Evolutionary conservation across 2,329 filamentous ascomycete genomes (phyloP).

Genomic region (Karstenula rhodostoma): DNA sequence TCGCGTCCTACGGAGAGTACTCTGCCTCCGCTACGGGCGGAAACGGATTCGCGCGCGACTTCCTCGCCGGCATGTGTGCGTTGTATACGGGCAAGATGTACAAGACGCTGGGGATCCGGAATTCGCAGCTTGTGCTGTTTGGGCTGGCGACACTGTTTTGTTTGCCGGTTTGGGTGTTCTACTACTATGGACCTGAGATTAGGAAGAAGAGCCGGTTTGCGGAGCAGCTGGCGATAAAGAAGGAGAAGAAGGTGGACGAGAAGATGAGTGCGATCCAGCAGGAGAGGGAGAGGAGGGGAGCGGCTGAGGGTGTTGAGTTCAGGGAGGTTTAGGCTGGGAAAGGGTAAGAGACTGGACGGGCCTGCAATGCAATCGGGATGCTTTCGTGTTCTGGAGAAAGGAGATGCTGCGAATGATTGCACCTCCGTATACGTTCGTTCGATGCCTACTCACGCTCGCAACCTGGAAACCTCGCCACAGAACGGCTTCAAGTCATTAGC

Average conservation of each 20-base stretch:
- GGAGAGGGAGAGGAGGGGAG: conserved; percentile 1
- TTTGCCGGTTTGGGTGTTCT: conserved; percentile 64
- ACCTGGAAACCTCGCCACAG: no score
- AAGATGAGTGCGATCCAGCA: conserved; percentile 9
- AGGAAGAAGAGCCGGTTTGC: conserved; percentile 49
- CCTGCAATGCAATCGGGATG: no score
- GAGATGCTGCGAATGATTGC: no score
- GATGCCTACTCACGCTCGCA: no score
- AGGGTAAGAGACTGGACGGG: neutral
- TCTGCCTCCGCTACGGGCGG: conserved; percentile 79
- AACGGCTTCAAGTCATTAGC: no score
- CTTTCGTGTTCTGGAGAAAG: no score
- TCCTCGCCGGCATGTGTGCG: conserved; percentile 75
- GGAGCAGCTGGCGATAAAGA: conserved; percentile 28
- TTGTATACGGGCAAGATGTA: conserved; percentile 56
- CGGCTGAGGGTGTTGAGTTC: neutral
- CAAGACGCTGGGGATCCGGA: conserved; percentile 33
- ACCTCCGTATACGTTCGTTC: no score
- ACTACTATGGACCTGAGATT: conserved; percentile 62
- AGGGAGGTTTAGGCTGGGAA: neutral
- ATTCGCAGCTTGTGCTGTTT: conserved; percentile 55
- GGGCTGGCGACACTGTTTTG: conserved; percentile 58
- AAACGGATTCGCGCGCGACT: conserved; percentile 77
- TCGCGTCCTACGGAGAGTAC: conserved; percentile 74
- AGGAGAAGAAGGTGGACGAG: conserved; percentile 20